Percentiles rank a stretch among this genome's conserved stretches.
These are phyloP conservation scores for Colletotrichum gloeosporioides DNA, from an alignment of 2,329 filamentous ascomycete genomes.

Conservation along the genomic window DNA sequence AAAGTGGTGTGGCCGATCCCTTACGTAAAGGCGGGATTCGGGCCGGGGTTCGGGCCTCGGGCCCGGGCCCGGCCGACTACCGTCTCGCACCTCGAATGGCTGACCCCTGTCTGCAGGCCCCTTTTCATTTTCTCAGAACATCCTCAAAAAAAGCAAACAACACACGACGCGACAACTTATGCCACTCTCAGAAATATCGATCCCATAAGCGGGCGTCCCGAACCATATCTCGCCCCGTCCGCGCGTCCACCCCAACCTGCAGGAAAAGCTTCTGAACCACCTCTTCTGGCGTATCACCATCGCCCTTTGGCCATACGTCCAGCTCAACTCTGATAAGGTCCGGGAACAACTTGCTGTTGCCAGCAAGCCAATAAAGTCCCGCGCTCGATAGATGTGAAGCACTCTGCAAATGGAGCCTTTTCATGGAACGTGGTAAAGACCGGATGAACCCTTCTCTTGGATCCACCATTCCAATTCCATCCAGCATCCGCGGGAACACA, in stretches of 20 bases:
- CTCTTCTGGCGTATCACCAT: not conserved
- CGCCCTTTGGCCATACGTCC: not conserved
- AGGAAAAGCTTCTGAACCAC: not conserved
- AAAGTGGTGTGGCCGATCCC: too few relatives aligned
- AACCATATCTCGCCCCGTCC: not conserved
- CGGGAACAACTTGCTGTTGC: rapidly evolving
- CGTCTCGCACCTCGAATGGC: too few relatives aligned
- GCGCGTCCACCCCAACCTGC: not conserved
- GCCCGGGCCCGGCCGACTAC: too few relatives aligned
- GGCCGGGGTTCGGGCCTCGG: too few relatives aligned
- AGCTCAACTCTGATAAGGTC: not conserved
- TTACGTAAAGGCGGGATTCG: too few relatives aligned
- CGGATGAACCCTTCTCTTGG: not conserved
- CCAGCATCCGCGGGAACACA: not conserved
- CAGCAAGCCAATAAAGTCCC: not conserved
- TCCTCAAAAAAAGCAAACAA: not conserved
- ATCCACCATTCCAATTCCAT: not conserved
- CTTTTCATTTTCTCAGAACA: not conserved
- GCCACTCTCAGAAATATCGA: not conserved
- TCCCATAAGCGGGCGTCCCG: not conserved
- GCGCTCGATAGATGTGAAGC: rapidly evolving
- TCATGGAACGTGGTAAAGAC: not conserved
- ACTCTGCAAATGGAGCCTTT: not conserved
- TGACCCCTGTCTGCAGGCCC: too few relatives aligned
- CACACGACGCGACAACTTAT: not conserved